Evolutionary conservation across 1,139 yeast genomes (phyloP).

Genomic region (Candida sanyaensis): DNA sequence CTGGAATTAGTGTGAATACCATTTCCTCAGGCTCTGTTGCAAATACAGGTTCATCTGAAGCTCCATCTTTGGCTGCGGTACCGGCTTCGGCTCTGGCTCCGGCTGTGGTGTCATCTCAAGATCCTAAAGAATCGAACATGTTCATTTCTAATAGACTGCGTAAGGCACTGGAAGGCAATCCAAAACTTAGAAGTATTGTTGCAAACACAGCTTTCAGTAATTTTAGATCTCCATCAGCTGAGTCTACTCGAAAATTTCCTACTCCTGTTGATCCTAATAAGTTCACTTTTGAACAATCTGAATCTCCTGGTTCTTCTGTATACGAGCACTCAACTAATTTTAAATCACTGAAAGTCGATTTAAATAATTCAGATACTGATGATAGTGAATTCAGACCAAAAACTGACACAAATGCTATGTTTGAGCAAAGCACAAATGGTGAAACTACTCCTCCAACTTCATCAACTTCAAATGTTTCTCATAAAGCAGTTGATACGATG

Average conservation of each 20-base stretch:
- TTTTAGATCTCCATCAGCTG: conserved; percentile 27
- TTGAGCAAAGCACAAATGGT: conserved; percentile 22
- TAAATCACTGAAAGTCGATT: conserved; percentile 2
- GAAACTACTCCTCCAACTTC: conserved; percentile 26
- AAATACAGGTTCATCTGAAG: background rate
- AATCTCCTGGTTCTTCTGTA: background rate
- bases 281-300: background rate
- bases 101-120: too few species aligned
- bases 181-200: conserved; percentile 14
- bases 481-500: conserved; percentile 5
- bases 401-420: conserved; percentile 13
- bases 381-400: conserved; percentile 8
- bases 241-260: conserved; percentile 9
- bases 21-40: background rate
- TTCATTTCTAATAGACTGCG: conserved; percentile 4
- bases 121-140: background rate
- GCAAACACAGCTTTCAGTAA: conserved; percentile 47
- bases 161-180: conserved; percentile 9
- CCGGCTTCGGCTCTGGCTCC: too few species aligned
- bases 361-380: conserved; percentile 9
- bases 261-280: conserved; percentile 3
- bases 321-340: background rate
- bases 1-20: too few species aligned
- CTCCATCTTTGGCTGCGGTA: too few species aligned
- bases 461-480: conserved; percentile 22